phyloP scores from a whole-genome alignment of 352 stramenopile species.

The Blastocystis sp. region DNA sequence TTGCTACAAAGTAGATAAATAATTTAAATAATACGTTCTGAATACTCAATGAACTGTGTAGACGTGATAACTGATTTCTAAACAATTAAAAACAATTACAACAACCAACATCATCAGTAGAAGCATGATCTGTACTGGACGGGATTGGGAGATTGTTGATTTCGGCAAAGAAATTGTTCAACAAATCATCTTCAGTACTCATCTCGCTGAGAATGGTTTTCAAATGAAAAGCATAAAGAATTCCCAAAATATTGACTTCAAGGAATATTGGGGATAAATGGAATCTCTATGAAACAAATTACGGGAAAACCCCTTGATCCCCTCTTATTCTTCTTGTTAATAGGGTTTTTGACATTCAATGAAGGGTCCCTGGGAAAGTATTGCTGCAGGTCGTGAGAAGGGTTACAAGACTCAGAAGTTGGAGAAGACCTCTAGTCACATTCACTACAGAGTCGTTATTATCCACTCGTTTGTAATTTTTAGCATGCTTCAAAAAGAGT shows the following conservation, averaged over 20 bases:
- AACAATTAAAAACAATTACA: background rate
- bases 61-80: slow-evolving; percentile 38
- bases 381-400: slow-evolving; percentile 56
- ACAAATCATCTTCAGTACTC: slow-evolving; percentile 39
- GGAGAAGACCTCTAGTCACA: background rate
- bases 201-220: background rate
- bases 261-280: too few species aligned
- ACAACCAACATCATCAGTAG: background rate
- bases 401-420: slow-evolving; percentile 64
- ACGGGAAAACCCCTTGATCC: too few species aligned
- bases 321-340: background rate
- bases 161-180: slow-evolving; percentile 58
- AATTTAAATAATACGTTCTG: background rate
- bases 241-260: too few species aligned
- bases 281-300: too few species aligned
- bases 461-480: background rate
- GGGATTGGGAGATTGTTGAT: slow-evolving; percentile 36
- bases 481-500: slow-evolving; percentile 34
- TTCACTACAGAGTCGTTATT: slow-evolving; percentile 5
- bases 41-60: slow-evolving; percentile 34
- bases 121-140: background rate
- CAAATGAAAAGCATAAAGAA: too few species aligned
- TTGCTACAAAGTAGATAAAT: slow-evolving; percentile 5
- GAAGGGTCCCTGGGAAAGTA: slow-evolving; percentile 68
- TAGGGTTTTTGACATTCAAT: slow-evolving; percentile 2